Evolutionary conservation across 1,284 basidiomycete genomes (phyloP), one percentile per base, ranked within the genome.

Genomic region (Ustilago loliicola): DNA sequence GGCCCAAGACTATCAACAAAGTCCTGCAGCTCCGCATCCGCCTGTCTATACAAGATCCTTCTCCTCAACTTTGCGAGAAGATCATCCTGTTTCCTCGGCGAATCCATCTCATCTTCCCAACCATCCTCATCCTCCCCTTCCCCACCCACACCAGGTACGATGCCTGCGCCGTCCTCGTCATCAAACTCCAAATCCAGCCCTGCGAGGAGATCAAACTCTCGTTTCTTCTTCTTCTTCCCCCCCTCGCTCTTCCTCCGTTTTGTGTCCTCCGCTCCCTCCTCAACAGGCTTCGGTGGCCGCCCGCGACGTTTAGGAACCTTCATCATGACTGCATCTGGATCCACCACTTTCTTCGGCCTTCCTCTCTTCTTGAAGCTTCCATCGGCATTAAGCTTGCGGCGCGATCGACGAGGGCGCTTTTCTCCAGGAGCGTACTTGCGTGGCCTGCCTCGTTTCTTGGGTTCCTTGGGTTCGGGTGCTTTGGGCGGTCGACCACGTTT

Each of bases 361-460:
- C 75, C 75, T 11, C 70, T 70, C 19, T 73, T 73, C 57, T 70
- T 73, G 47, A 42, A 29, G 2, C 61, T 47, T 8, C 77, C 77
- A 47, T 79, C 77, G 15, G 60, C 58, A n/a, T 75, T 79, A 32
- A 75, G 36, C 52, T 73, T 77, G 15, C 70, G 47, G 32, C 74
- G 25, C 17, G 71, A 70, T 0, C 57, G 55, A 9, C 67, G 56
- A 0, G 67, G 61, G 2, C 68, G 61, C 27, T 66, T 69, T 42
- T 75, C 72, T 10, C 72, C 77, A 1, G 55, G 52, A 0, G 72
- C 69, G 32, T 75, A 74, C 59, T 75, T 79, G 19, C 66, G 58
- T 15, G 77, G 77, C 11, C 77, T 61, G 17, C 77, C 77, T 23
- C 77, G 61, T 53, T 75, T 75, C 58, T 77, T 77, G 34, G 70